These are phyloP conservation scores for Colletotrichum euphorbiae DNA, from an alignment of 2,329 filamentous ascomycete genomes.

Conservation along the genomic window DNA sequence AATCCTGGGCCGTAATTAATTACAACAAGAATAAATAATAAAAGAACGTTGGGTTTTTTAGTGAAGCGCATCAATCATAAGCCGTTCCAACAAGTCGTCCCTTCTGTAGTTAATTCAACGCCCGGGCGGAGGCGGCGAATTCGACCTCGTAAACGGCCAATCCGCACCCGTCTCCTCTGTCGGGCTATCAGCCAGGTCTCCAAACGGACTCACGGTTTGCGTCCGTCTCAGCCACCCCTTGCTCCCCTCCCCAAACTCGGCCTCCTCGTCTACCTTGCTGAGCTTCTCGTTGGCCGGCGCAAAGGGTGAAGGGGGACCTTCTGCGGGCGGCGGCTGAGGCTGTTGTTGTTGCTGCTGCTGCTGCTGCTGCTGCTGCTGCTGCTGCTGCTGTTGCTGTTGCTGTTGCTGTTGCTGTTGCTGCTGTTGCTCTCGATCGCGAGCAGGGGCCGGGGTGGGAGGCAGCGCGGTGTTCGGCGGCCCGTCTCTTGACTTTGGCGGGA, in stretches of 20 bases:
- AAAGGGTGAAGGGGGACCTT: constrained; percentile 5
- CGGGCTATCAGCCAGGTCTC: constrained; percentile 43
- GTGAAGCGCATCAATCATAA: constrained; percentile 15
- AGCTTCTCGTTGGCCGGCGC: constrained; percentile 11
- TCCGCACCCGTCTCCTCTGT: constrained; percentile 11
- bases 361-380: neutral
- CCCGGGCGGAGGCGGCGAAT: neutral
- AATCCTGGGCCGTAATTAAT: constrained; percentile 14
- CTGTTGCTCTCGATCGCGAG: neutral
- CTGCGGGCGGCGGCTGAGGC: neutral
- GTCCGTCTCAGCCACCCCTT: constrained; percentile 48
- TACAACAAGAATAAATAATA: constrained; percentile 12
- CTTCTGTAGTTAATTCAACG: neutral
- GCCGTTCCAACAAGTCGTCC: neutral
- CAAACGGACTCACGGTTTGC: constrained; percentile 51
- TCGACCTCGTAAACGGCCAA: constrained; percentile 34
- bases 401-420: neutral
- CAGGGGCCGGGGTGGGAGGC: constrained; percentile 17
- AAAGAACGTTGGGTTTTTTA: constrained; percentile 5
- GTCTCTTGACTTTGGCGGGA: constrained; percentile 28
- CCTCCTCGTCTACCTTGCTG: constrained; percentile 33
- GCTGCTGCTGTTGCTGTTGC: neutral
- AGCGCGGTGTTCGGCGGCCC: constrained; percentile 2
- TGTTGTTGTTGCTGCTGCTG: neutral
- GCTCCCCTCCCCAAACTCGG: constrained; percentile 32